Evolutionary conservation across 257 asterid genomes (phyloP).

Genomic region (Solanum chilense): DNA sequence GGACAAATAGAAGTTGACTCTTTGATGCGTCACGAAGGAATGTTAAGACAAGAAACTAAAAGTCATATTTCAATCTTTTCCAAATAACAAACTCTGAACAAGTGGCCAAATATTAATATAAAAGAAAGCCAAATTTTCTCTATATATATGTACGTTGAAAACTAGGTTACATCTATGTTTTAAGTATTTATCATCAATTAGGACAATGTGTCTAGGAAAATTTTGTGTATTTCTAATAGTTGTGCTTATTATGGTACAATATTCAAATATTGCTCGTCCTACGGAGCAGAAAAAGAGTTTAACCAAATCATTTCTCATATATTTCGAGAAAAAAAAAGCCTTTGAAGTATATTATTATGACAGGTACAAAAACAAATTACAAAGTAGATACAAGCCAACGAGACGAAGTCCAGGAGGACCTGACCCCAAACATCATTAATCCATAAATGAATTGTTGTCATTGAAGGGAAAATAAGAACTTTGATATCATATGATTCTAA

Average conservation of each 20-base stretch:
- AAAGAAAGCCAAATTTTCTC: not conserved
- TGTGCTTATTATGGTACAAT: slow-evolving; percentile 1
- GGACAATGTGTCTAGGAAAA: slow-evolving; percentile 14
- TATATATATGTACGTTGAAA: not conserved
- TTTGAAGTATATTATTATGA: not conserved
- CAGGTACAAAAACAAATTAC: not conserved
- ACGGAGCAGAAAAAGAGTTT: not conserved
- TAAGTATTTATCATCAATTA: not conserved
- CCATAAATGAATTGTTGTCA: not conserved
- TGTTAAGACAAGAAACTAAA: not conserved
- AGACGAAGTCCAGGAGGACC: slow-evolving; percentile 49
- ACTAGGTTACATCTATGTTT: not conserved
- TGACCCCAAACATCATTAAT: slow-evolving; percentile 36
- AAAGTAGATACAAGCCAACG: slow-evolving; percentile 8
- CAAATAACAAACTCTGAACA: not conserved
- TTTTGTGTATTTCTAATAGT: slow-evolving; percentile 14
- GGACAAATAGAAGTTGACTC: not conserved
- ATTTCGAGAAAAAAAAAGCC: slow-evolving; percentile 7
- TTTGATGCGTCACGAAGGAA: not conserved
- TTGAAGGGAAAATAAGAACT: not conserved
- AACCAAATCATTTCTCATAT: slow-evolving; percentile 15
- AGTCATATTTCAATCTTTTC: not conserved
- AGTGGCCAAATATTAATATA: not conserved
- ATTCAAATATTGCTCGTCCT: slow-evolving; percentile 7
- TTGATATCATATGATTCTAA: not conserved